Evolutionary conservation across 2,329 filamentous ascomycete species (phyloP).

Genomic region (Xylaria sp.): DNA sequence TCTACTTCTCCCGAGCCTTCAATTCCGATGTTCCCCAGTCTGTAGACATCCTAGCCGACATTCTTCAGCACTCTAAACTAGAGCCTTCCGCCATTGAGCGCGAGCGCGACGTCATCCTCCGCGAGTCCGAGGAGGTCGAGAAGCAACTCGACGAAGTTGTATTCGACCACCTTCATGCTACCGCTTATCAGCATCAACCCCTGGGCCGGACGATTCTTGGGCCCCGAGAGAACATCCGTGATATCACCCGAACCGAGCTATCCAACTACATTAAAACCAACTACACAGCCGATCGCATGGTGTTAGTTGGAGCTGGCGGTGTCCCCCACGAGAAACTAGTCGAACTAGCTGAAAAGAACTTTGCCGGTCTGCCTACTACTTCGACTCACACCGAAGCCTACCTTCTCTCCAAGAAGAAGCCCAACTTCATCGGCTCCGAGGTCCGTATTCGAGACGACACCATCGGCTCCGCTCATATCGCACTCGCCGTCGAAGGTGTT

Average conservation of each 20-base stretch:
- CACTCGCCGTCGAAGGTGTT: constrained; percentile 98
- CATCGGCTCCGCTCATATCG: constrained; percentile 95
- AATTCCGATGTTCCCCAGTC: constrained; percentile 96
- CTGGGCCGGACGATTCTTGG: constrained; percentile 98
- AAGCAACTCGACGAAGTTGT: constrained; percentile 99
- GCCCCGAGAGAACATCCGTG: constrained; percentile 97
- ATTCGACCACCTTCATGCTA: constrained; percentile 98
- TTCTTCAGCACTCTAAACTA: constrained; percentile 99
- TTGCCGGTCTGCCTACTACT: constrained; percentile 80
- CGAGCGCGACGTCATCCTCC: constrained; percentile 97
- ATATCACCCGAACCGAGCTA: constrained; percentile 91
- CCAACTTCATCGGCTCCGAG: constrained; percentile 97
- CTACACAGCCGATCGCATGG: constrained; percentile 99
- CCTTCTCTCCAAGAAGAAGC: constrained; percentile 83
- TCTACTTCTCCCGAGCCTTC: constrained; percentile 99
- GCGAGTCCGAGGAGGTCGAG: constrained; percentile 99
- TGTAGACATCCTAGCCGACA: constrained; percentile 98
- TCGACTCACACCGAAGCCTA: constrained; percentile 80
- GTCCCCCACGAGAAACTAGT: constrained; percentile 95
- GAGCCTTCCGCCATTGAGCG: constrained; percentile 93
- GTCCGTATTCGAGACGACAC: constrained; percentile 96
- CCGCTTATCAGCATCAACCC: constrained; percentile 95
- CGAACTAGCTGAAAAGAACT: constrained; percentile 96
- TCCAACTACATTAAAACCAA: constrained; percentile 98
- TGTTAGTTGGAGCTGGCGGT: constrained; percentile 94